Percentiles rank a stretch among this genome's conserved stretches.
Evolutionary conservation across 2,329 filamentous ascomycete genomes (phyloP).

Genomic region (Kalaharituber pfeilii): DNA sequence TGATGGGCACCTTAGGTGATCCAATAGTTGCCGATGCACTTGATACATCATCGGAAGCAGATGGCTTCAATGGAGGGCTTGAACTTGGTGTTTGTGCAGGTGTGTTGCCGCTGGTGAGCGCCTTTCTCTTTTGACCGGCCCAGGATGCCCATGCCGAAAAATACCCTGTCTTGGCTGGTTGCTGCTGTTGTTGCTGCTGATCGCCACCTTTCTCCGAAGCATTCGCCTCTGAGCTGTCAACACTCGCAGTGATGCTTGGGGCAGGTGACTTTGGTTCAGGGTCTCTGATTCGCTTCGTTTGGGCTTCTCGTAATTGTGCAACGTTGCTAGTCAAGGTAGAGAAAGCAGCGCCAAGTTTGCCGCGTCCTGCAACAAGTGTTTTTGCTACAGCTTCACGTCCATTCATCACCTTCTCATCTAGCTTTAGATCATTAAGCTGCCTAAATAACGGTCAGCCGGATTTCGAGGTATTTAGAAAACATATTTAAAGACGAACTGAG

Average conservation of each 20-base stretch:
- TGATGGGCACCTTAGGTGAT: not conserved
- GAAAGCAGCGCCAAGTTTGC: constrained; percentile 74
- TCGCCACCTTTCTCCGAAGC: too few relatives aligned
- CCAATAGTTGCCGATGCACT: not conserved
- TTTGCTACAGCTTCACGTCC: constrained; percentile 74
- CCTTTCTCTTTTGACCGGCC: constrained; percentile 58
- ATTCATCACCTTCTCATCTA: constrained; percentile 75
- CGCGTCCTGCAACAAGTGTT: constrained; percentile 70
- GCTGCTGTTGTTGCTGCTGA: constrained; percentile 6
- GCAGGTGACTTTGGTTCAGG: constrained; percentile 9
- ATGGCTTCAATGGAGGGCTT: not conserved
- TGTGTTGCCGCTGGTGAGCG: constrained; percentile 9
- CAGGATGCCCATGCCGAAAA: constrained; percentile 52
- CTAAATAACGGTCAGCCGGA: constrained; percentile 15
- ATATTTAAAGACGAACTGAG: constrained; percentile 34
- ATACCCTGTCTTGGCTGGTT: constrained; percentile 34
- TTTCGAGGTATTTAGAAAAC: not conserved
- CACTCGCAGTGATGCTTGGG: constrained; percentile 13
- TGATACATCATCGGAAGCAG: not conserved
- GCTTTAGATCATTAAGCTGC: constrained; percentile 81
- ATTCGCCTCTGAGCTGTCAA: constrained; percentile 3
- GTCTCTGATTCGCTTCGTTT: not conserved
- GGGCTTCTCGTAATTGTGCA: constrained; percentile 48
- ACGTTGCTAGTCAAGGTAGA: constrained; percentile 83
- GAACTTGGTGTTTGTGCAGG: not conserved